Evolutionary conservation across 805 yeast genomes (phyloP).

Genomic region (Kazachstania africana): DNA sequence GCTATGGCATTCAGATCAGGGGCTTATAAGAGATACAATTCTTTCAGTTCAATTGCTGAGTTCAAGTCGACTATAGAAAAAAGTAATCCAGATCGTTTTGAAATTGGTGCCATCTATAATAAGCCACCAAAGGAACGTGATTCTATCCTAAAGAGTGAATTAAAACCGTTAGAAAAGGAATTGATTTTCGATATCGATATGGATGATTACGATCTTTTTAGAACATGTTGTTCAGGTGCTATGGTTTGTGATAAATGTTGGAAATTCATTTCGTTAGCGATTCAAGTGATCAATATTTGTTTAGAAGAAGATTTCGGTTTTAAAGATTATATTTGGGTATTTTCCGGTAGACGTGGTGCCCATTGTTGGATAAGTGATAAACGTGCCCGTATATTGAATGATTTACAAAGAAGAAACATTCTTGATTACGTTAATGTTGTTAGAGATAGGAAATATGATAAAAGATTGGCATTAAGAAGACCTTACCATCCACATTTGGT

Average conservation of each 20-base stretch:
- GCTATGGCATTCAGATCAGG: conserved; percentile 85
- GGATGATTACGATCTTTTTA: conserved; percentile 87
- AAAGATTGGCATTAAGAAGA: conserved; percentile 45
- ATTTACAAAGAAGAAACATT: conserved; percentile 61
- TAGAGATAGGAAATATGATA: conserved; percentile 36
- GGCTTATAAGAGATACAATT: conserved; percentile 81
- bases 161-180: conserved; percentile 78
- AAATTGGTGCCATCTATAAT: conserved; percentile 85
- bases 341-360: conserved; percentile 97
- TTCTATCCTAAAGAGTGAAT: conserved; percentile 57
- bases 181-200: conserved; percentile 93
- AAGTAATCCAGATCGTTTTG: conserved; percentile 82
- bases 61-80: conserved; percentile 66
- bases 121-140: conserved; percentile 82
- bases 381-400: conserved; percentile 66
- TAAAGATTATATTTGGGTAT: conserved; percentile 81
- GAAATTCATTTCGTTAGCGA: conserved; percentile 81
- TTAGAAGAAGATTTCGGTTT: conserved; percentile 85
- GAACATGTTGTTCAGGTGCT: conserved; percentile 88
- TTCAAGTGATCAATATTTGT: conserved; percentile 59
- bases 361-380: conserved; percentile 96
- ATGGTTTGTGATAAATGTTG: conserved; percentile 83
- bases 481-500: conserved; percentile 86
- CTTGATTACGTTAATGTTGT: conserved; percentile 77
- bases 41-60: conserved; percentile 54